Base-by-base conservation (phyloP, 768 basidiomycete genomes). In the Mycena latifolia region DNA sequence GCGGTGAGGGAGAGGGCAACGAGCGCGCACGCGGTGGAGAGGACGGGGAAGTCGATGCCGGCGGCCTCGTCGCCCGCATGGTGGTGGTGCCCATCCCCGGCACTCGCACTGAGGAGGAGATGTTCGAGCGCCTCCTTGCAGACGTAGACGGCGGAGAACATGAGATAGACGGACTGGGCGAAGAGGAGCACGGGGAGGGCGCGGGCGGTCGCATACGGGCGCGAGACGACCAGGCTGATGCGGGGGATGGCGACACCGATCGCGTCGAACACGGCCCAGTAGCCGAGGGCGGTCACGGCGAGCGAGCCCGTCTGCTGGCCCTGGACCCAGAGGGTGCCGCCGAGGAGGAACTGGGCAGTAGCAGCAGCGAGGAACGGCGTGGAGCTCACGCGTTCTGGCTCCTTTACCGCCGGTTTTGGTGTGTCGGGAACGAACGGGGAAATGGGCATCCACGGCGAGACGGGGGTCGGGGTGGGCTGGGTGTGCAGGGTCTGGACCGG, bases 121-220 rank as follows among this genome's bases (percentile, higher is more conserved):
- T 97, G 96, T 78, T 99, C 97, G 5, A 99, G 84, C 0, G 96
- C 93, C 83, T 99, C 98, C 74, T 99, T 99, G 73, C 95, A 96
- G 20, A 99, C 92, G 79, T 99, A 99, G 3, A 98, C 92, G 0
- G 94, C 89, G 0, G 95, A 89, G 75, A 99, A 99, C 82, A 97
- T 89, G 61, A 99, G 83, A 77, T 98, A 99, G 15, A 99, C 93
- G 12, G 89, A 88, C 73, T 98, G 97, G 0, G 94, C 89, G 72
- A 99, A 99, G 76, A 94, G 81, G 59, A 89, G 75, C 5, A 92
- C 86, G 0, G 91, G 92, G 71, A 88, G 88, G 41, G 90, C 72
- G 1, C 93, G 89, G 5, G 86, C 86, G 63, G 87, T 87, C 61
- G 92, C 93, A 62, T 24, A 57, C 24, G 64, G 20, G 63, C 28